phyloP scores from a whole-genome alignment of 1,284 basidiomycete genomes.

The Puccinia horiana region DNA sequence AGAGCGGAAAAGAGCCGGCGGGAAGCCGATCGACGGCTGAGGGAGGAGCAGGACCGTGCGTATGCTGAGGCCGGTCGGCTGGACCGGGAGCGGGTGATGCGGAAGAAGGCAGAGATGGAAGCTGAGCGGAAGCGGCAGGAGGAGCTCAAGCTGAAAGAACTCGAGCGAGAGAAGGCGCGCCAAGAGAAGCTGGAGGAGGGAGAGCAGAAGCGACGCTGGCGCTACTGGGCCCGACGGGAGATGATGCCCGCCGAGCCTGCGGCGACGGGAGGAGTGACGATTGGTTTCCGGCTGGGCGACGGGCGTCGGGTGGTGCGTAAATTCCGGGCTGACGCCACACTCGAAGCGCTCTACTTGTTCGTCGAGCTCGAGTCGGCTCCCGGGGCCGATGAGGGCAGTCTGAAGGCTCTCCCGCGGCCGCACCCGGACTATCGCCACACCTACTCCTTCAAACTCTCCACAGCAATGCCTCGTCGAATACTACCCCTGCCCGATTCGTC shows the following conservation, averaged over 20 bases:
- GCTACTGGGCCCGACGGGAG: constrained; percentile 34
- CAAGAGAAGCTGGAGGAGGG: neutral
- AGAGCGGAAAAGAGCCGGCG: constrained; percentile 14
- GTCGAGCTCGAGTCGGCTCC: constrained; percentile 32
- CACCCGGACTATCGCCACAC: constrained; percentile 19
- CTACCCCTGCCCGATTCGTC: neutral
- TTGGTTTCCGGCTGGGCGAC: constrained; percentile 38
- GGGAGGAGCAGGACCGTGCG: constrained; percentile 45
- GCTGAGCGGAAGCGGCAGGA: neutral
- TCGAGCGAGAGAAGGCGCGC: neutral
- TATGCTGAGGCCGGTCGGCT: constrained; percentile 38
- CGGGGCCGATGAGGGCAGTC: neutral
- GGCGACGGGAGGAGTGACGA: neutral
- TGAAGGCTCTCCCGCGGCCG: neutral
- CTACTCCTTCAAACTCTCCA: constrained; percentile 35
- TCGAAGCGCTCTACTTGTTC: constrained; percentile 35
- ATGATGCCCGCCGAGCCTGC: constrained; percentile 8
- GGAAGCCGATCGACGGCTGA: constrained; percentile 31
- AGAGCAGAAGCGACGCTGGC: constrained; percentile 28
- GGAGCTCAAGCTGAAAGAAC: neutral
- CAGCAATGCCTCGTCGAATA: constrained; percentile 33
- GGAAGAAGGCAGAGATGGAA: constrained; percentile 39
- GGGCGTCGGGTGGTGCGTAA: constrained; percentile 23
- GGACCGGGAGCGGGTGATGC: constrained; percentile 41
- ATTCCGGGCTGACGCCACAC: neutral